Conservation (phyloP, 257 asterid species). For the Echium plantagineum region DNA sequence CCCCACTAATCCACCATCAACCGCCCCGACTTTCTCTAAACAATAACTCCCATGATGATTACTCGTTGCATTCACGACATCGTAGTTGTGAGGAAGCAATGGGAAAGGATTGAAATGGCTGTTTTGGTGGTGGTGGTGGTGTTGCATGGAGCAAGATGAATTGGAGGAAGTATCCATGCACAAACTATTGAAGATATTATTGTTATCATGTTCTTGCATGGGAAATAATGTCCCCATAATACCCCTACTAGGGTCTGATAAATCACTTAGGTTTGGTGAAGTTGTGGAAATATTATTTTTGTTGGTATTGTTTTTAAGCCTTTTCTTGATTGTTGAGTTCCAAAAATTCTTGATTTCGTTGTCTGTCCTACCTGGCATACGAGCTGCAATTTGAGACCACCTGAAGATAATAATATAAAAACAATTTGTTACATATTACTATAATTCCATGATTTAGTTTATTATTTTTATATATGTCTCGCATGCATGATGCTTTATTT, state of each 20-base stretch:
- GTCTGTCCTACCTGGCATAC: conserved; percentile 87
- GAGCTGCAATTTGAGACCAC: conserved; percentile 95
- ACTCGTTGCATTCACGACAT: conserved; percentile 5
- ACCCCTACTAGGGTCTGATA: conserved; percentile 22
- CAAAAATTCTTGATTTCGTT: conserved; percentile 88
- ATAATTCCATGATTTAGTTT: too few relatives aligned
- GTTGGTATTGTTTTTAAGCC: conserved; percentile 37
- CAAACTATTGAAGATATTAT: conserved; percentile 10
- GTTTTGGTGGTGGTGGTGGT: not conserved
- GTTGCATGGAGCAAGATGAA: conserved; percentile 42
- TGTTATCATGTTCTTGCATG: conserved; percentile 54
- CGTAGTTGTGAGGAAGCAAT: conserved; percentile 13
- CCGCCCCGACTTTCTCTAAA: conserved; percentile 7
- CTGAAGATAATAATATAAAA: conserved; percentile 18
- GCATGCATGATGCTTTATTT: too few relatives aligned
- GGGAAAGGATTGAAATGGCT: conserved; percentile 49
- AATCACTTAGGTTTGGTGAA: conserved; percentile 41
- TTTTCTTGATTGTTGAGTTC: conserved; percentile 82
- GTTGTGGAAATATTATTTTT: conserved; percentile 14
- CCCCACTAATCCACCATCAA: conserved; percentile 26
- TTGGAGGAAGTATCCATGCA: conserved; percentile 59
- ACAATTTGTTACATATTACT: too few relatives aligned
- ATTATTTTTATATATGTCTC: too few relatives aligned
- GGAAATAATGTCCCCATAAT: conserved; percentile 26
- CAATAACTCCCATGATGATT: conserved; percentile 17